Percentiles rank a stretch among this genome's conserved stretches.
Evolutionary conservation across 129 eudicot genomes (phyloP).

Genomic region (Ambrosia trifida): DNA sequence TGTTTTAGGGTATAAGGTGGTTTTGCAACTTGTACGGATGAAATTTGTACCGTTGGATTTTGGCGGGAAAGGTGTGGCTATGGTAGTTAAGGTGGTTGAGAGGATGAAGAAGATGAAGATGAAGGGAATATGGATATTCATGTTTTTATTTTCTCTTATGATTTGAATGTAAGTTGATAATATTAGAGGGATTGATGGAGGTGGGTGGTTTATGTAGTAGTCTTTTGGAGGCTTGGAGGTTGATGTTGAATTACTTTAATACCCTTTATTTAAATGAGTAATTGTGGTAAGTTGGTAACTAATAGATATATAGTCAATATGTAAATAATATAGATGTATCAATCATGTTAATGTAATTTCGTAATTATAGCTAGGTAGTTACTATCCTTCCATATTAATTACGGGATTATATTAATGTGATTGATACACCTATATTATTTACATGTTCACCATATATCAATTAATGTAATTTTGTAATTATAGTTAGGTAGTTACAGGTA

Average conservation of each 20-base stretch:
- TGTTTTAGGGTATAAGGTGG: slow-evolving; percentile 69
- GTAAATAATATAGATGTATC: too few species aligned
- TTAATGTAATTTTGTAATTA: too few species aligned
- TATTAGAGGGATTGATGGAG: slow-evolving; percentile 14
- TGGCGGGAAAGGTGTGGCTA: slow-evolving; percentile 26
- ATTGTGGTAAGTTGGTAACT: too few species aligned
- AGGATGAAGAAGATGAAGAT: slow-evolving; percentile 21
- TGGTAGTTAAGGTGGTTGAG: slow-evolving; percentile 29
- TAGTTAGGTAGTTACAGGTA: too few species aligned
- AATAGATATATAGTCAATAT: too few species aligned
- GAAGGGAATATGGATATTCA: slow-evolving; percentile 27
- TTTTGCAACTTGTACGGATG: slow-evolving; percentile 68
- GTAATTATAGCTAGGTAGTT: too few species aligned
- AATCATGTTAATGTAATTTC: too few species aligned
- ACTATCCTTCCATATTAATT: too few species aligned
- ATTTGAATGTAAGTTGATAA: background rate
- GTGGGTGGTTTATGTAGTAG: slow-evolving; percentile 33
- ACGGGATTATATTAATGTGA: too few species aligned
- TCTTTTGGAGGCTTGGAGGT: background rate
- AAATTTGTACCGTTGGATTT: slow-evolving; percentile 43
- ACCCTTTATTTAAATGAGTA: slow-evolving; percentile 3
- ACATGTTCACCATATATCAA: too few species aligned
- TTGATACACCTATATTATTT: too few species aligned
- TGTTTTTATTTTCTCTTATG: slow-evolving; percentile 16
- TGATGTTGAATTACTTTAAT: background rate